phyloP scores from a whole-genome alignment of 129 eudicot species.

The Arctium lappa region DNA sequence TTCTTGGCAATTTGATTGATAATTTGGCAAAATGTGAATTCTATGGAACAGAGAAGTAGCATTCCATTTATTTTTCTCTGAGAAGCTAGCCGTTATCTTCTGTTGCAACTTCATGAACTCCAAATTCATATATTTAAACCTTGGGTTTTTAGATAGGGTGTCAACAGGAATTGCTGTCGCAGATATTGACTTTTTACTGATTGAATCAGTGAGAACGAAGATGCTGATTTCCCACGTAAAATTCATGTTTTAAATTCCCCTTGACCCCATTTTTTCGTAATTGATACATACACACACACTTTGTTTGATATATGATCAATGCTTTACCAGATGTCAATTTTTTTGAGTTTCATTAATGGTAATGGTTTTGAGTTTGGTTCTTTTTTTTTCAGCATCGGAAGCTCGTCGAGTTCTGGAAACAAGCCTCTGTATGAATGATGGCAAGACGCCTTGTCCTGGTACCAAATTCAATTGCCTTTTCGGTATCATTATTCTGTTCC shows the following conservation, averaged over 20 bases:
- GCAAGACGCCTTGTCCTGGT: background rate
- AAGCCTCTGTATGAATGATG: constrained; percentile 34
- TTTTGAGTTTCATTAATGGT: background rate
- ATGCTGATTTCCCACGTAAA: constrained; percentile 76
- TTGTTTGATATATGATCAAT: background rate
- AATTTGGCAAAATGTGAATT: too few species aligned
- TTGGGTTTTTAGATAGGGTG: too few species aligned
- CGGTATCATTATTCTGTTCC: too few species aligned
- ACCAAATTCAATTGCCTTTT: background rate
- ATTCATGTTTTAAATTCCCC: background rate
- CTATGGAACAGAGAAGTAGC: too few species aligned
- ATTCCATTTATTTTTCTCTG: too few species aligned
- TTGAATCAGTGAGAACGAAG: constrained; percentile 37
- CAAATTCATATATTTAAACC: too few species aligned
- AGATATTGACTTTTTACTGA: too few species aligned
- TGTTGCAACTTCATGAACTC: too few species aligned
- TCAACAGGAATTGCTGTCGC: too few species aligned
- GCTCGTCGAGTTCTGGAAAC: constrained; percentile 60
- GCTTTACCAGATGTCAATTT: too few species aligned
- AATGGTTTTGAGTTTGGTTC: background rate
- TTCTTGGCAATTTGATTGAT: too few species aligned
- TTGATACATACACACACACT: background rate
- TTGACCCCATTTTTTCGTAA: background rate
- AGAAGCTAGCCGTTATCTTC: too few species aligned
- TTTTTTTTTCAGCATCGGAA: constrained; percentile 60